These are phyloP conservation scores for Phytophthora sansomeana DNA, from an alignment of 352 stramenopile species.

Conservation along the genomic window DNA sequence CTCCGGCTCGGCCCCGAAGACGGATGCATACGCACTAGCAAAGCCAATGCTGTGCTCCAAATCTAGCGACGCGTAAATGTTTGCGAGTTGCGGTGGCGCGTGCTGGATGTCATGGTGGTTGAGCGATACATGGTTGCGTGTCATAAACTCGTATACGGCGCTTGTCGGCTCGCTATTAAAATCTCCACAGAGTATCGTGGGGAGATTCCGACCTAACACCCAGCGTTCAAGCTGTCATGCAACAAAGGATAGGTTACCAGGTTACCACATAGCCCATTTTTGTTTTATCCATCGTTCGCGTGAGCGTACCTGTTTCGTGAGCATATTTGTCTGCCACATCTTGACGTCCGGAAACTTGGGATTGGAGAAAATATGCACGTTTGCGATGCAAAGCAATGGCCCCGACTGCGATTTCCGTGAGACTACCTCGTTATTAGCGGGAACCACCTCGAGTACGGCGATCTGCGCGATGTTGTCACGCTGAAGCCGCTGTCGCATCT, in stretches of 20 bases:
- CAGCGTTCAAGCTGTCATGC: constrained; percentile 75
- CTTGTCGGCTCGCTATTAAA: constrained; percentile 98
- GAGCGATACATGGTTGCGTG: constrained; percentile 80
- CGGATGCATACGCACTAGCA: constrained; percentile 94
- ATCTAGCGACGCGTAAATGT: constrained; percentile 78
- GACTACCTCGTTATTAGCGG: constrained; percentile 69
- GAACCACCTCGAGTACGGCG: constrained; percentile 95
- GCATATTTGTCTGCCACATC: constrained; percentile 96
- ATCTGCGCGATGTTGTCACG: constrained; percentile 99
- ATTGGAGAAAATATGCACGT: constrained; percentile 99
- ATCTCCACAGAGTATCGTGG: constrained; percentile 98
- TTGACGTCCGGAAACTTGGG: constrained; percentile 99
- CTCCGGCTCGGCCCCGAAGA: constrained; percentile 96
- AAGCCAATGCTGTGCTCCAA: constrained; percentile 95
- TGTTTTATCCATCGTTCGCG: not conserved
- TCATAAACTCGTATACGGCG: constrained; percentile 98
- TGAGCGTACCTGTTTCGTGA: constrained; percentile 80
- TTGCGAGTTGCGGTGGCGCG: constrained; percentile 61
- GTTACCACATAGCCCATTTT: no score
- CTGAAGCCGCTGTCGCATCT: constrained; percentile 90
- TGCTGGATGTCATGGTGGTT: constrained; percentile 95
- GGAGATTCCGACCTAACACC: constrained; percentile 79
- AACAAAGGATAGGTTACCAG: constrained; percentile 7
- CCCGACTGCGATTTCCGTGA: constrained; percentile 59
- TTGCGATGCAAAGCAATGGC: constrained; percentile 94